These are phyloP conservation scores for Capronia americana DNA, from an alignment of 2,329 filamentous ascomycete genomes.

Conservation along the genomic window DNA sequence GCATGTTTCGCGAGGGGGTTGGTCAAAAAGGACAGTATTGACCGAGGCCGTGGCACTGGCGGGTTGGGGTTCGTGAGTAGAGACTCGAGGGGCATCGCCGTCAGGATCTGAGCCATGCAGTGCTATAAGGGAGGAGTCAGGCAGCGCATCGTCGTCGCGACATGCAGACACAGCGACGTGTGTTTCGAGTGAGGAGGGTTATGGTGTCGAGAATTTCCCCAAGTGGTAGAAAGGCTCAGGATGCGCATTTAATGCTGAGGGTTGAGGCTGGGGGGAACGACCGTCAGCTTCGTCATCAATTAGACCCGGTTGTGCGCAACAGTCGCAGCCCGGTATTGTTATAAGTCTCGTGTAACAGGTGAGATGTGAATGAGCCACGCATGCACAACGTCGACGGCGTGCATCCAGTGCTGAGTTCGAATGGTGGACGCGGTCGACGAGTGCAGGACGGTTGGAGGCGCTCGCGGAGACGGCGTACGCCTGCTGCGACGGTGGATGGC, in stretches of 20 bases:
- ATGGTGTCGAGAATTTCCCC: neutral
- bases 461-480: neutral
- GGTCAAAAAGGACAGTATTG: conserved; percentile 61
- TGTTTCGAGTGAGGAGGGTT: neutral
- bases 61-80: conserved; percentile 51
- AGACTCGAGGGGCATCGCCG: conserved; percentile 40
- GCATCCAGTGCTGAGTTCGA: neutral
- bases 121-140: conserved; percentile 27
- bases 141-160: conserved; percentile 26
- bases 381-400: neutral
- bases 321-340: neutral
- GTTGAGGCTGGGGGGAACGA: conserved; percentile 12
- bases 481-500: neutral
- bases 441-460: neutral
- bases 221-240: conserved; percentile 6
- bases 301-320: conserved; percentile 8
- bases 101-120: conserved; percentile 31
- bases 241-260: conserved; percentile 10
- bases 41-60: conserved; percentile 50
- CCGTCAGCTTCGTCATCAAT: conserved; percentile 32
- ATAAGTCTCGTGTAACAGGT: neutral
- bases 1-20: conserved; percentile 60
- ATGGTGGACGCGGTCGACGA: neutral
- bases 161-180: neutral
- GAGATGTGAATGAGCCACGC: neutral